These are phyloP conservation scores for Pythium coloratum DNA, from an alignment of 352 stramenopile species.

Conservation along the genomic window DNA sequence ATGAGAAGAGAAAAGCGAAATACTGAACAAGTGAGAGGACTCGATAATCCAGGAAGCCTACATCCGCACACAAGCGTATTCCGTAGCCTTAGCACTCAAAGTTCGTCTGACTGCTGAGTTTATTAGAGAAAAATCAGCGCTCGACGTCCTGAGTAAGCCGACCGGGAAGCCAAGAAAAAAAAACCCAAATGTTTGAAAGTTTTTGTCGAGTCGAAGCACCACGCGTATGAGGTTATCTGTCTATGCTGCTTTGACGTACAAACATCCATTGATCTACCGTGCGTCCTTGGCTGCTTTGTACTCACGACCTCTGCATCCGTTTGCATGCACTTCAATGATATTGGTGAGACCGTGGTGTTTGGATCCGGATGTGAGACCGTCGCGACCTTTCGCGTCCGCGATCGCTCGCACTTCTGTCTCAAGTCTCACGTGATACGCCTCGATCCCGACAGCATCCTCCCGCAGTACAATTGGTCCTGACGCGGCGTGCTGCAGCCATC, in stretches of 20 bases:
- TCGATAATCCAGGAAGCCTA: neutral
- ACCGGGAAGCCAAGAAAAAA: neutral
- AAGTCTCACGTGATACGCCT: conserved; percentile 3
- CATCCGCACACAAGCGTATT: neutral
- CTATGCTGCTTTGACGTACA: too few relatives aligned
- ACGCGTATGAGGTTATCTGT: neutral
- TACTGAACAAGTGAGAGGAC: neutral
- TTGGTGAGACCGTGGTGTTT: neutral
- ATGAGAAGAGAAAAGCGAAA: neutral
- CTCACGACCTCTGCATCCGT: too few relatives aligned
- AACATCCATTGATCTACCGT: too few relatives aligned
- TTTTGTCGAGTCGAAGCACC: neutral
- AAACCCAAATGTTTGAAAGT: conserved; percentile 3
- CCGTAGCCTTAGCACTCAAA: too few relatives aligned
- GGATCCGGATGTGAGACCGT: neutral
- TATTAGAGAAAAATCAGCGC: neutral
- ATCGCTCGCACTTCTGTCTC: conserved; percentile 1
- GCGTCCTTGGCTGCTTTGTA: too few relatives aligned
- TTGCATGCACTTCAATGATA: too few relatives aligned
- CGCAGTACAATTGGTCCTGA: neutral
- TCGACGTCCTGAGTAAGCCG: neutral
- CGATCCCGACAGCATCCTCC: neutral
- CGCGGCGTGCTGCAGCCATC: neutral
- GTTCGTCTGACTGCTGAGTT: neutral
- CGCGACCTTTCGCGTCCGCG: conserved; percentile 5